Conservation (phyloP, 2,329 filamentous ascomycete species). For the Cyphellophora europaea region DNA sequence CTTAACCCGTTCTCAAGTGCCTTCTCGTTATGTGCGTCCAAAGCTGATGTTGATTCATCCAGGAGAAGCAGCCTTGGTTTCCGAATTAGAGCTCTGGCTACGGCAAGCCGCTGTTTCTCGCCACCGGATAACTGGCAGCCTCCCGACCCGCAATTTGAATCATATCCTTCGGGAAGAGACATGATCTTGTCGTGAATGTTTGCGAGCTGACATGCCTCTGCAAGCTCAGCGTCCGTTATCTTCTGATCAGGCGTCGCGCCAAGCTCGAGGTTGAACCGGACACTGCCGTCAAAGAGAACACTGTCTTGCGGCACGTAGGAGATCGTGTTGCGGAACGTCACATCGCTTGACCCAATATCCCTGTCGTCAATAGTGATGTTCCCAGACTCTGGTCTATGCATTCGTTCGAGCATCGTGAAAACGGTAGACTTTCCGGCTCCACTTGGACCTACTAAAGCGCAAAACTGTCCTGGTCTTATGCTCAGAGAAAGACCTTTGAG, state of each 20-base stretch:
- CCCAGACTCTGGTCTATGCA: conserved; percentile 78
- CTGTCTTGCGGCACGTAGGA: conserved; percentile 89
- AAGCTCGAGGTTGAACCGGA: conserved; percentile 80
- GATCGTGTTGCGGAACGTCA: conserved; percentile 74
- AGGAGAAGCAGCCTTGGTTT: conserved; percentile 48
- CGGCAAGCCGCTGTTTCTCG: conserved; percentile 49
- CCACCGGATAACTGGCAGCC: conserved; percentile 48
- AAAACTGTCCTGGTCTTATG: conserved; percentile 21
- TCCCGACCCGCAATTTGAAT: conserved; percentile 44
- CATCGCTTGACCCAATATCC: conserved; percentile 68
- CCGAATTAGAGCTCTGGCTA: conserved; percentile 48
- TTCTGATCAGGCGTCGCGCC: conserved; percentile 50
- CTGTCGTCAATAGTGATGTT: conserved; percentile 71
- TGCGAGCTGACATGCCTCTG: conserved; percentile 62
- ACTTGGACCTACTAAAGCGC: conserved; percentile 76
- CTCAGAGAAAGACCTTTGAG: conserved; percentile 62
- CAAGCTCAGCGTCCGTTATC: conserved; percentile 61
- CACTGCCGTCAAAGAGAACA: conserved; percentile 82
- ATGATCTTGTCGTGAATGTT: conserved; percentile 42
- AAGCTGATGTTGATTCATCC: conserved; percentile 51
- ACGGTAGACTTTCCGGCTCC: conserved; percentile 92
- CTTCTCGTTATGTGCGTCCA: conserved; percentile 46
- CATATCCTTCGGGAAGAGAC: conserved; percentile 40
- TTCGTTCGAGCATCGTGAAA: conserved; percentile 81
- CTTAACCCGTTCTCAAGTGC: conserved; percentile 35